These are phyloP conservation scores for Sarocladiaceae sp. DNA, from an alignment of 2,329 filamentous ascomycete species.

Conservation along the genomic window DNA sequence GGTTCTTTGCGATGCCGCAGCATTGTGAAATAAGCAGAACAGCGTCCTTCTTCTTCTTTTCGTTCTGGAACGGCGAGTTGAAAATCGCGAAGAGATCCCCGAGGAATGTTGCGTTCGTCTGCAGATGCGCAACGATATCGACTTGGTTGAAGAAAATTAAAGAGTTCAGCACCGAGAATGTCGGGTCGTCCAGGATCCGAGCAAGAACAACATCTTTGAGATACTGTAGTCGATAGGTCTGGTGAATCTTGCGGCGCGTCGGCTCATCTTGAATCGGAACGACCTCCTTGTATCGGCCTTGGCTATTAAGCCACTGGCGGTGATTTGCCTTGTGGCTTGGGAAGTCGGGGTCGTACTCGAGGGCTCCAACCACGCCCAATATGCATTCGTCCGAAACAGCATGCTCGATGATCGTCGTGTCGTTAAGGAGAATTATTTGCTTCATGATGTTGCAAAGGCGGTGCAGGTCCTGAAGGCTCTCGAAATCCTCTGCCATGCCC, in stretches of 20 bases:
- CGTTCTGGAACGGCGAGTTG: conserved; percentile 56
- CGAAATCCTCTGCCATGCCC: conserved; percentile 83
- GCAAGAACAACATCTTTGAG: conserved; percentile 98
- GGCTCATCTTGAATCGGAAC: conserved; percentile 81
- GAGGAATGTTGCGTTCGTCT: conserved; percentile 72
- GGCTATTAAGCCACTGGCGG: conserved; percentile 83
- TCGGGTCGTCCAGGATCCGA: conserved; percentile 93
- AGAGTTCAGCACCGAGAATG: conserved; percentile 94
- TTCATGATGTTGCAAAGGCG: conserved; percentile 98
- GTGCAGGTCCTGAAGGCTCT: conserved; percentile 82
- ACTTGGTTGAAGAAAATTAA: conserved; percentile 99
- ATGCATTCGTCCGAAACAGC: conserved; percentile 88
- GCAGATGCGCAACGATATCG: conserved; percentile 94
- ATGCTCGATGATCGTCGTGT: conserved; percentile 90
- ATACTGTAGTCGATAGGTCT: conserved; percentile 93
- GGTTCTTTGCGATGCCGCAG: conserved; percentile 87
- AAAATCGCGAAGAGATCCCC: conserved; percentile 88
- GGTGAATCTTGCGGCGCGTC: conserved; percentile 88
- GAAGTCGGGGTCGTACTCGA: conserved; percentile 98
- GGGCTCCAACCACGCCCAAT: conserved; percentile 85
- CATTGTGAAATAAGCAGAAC: conserved; percentile 97
- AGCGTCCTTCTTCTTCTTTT: conserved; percentile 82
- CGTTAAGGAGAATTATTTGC: conserved; percentile 88
- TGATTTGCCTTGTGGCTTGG: conserved; percentile 97
- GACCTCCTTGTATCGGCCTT: conserved; percentile 92